Conservation (phyloP, 23 red algal species). For the Gracilariopsis chorda region DNA sequence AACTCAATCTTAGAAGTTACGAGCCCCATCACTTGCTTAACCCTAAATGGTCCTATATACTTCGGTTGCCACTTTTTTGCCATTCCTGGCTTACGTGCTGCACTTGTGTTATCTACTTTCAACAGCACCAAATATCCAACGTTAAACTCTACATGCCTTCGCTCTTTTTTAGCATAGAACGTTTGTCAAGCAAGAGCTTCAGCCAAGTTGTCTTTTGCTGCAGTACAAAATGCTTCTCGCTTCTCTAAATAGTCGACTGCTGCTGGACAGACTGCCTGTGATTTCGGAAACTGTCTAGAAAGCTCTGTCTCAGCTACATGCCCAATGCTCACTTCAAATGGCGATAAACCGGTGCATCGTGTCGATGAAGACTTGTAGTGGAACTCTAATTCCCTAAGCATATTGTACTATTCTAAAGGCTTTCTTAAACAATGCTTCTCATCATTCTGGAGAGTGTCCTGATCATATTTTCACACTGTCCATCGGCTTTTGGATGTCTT, state of each 20-base stretch:
- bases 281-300: background rate
- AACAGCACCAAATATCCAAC: background rate
- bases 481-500: background rate
- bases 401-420: background rate
- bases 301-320: background rate
- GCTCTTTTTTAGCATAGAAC: background rate
- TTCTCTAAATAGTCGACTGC: background rate
- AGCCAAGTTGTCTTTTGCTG: background rate
- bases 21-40: background rate
- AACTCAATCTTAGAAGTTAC: background rate
- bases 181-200: background rate
- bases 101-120: background rate
- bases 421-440: background rate
- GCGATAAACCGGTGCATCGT: background rate
- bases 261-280: background rate
- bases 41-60: background rate
- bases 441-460: background rate
- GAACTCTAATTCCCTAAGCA: background rate
- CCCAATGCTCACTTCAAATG: background rate
- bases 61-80: background rate
- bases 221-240: background rate
- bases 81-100: background rate
- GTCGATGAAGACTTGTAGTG: background rate
- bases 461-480: background rate
- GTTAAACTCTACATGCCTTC: background rate